Conservation (phyloP, 2,329 filamentous ascomycete species). For the Fusarium nelsonii region DNA sequence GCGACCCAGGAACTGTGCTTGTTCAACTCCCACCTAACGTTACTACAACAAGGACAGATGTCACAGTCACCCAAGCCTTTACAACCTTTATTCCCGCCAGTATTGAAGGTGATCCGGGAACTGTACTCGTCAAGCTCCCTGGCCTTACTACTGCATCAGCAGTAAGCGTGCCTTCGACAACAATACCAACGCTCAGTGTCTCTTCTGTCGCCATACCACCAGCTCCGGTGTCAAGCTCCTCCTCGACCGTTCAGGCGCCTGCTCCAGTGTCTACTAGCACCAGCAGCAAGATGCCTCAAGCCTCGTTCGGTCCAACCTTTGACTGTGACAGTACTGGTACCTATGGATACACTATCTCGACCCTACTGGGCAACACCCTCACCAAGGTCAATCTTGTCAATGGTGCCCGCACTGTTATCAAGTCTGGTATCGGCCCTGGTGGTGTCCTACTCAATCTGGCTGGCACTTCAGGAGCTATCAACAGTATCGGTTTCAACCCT, state of each 20-base stretch:
- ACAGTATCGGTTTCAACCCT: slow-evolving; percentile 9
- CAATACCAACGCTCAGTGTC: too few species aligned
- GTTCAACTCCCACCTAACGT: not conserved
- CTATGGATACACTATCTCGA: slow-evolving; percentile 3
- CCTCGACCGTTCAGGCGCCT: not conserved
- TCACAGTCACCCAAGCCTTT: too few species aligned
- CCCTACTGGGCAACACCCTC: slow-evolving; percentile 8
- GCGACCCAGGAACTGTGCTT: slow-evolving; percentile 6
- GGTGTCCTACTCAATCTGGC: slow-evolving; percentile 1
- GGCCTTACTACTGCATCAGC: not conserved
- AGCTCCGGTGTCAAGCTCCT: not conserved
- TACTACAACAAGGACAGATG: too few species aligned
- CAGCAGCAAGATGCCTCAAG: slow-evolving; percentile 1
- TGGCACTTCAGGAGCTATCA: slow-evolving; percentile 4
- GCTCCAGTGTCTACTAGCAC: not conserved
- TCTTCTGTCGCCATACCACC: too few species aligned
- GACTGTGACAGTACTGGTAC: slow-evolving; percentile 1
- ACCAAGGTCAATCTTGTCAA: slow-evolving; percentile 3
- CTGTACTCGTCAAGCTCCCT: not conserved
- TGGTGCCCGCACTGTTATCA: not conserved
- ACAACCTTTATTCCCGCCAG: not conserved
- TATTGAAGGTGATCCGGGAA: slow-evolving; percentile 15
- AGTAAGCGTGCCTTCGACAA: not conserved
- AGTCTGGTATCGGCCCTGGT: slow-evolving; percentile 4
- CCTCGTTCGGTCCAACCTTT: slow-evolving; percentile 10